Percentiles rank a stretch among this genome's conserved stretches.
These are phyloP conservation scores for Ceratocystis ficicola DNA, from an alignment of 2,329 filamentous ascomycete genomes.

Conservation along the genomic window DNA sequence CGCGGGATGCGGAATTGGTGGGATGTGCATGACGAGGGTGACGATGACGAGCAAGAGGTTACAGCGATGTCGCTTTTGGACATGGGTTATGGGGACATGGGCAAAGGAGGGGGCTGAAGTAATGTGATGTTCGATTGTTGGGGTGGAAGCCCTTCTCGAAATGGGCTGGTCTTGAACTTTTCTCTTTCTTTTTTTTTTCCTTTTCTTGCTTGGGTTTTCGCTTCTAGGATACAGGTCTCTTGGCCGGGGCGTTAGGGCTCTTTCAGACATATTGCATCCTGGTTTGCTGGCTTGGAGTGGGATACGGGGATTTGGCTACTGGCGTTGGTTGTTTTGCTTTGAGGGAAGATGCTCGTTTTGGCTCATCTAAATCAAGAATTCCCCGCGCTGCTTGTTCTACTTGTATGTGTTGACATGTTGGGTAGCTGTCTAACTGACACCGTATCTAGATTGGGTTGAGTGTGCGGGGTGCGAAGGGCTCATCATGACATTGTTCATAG, in stretches of 20 bases:
- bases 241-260: background rate
- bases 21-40: slow-evolving; percentile 30
- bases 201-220: background rate
- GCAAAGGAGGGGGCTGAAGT: background rate
- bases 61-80: slow-evolving; percentile 7
- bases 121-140: background rate
- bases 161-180: background rate
- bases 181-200: slow-evolving; percentile 4
- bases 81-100: no score
- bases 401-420: no score
- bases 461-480: no score
- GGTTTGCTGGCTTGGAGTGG: background rate
- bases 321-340: background rate
- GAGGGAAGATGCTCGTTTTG: background rate
- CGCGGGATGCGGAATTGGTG: slow-evolving; percentile 29
- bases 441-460: no score
- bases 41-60: slow-evolving; percentile 13
- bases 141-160: no score
- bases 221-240: background rate
- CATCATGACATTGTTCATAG: no score
- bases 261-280: background rate
- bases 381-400: no score
- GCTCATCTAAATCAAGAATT: background rate
- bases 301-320: slow-evolving; percentile 17
- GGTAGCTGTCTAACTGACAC: no score